A percentile compares a stretch with the other conserved stretches of the same genome.
These are phyloP conservation scores for Funneliformis caledonium DNA, from an alignment of 371 early-diverging fungal species.

Conservation along the genomic window DNA sequence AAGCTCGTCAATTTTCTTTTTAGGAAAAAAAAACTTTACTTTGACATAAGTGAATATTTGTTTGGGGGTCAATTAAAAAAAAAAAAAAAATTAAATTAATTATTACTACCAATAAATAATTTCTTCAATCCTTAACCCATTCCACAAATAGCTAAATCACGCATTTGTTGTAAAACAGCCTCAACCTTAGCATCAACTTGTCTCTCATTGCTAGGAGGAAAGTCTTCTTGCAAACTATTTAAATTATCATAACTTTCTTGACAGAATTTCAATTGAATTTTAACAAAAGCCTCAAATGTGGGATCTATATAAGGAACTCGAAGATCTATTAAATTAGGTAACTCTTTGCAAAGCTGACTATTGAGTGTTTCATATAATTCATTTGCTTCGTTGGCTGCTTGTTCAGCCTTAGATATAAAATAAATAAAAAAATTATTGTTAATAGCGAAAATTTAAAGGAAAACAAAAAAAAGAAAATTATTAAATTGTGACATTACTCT, in stretches of 20 bases:
- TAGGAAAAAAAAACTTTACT: too few relatives aligned
- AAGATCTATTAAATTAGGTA: slow-evolving; percentile 88
- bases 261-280: slow-evolving; percentile 84
- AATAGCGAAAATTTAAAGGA: neutral
- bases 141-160: slow-evolving; percentile 89
- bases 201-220: slow-evolving; percentile 59
- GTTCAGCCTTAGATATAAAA: slow-evolving; percentile 66
- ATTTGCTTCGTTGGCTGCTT: slow-evolving; percentile 74
- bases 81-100: too few relatives aligned
- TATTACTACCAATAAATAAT: neutral
- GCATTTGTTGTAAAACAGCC: slow-evolving; percentile 85
- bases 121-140: slow-evolving; percentile 41
- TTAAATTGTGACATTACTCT: slow-evolving; percentile 48
- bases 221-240: slow-evolving; percentile 55
- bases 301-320: slow-evolving; percentile 91
- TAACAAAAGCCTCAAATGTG: slow-evolving; percentile 92
- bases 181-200: slow-evolving; percentile 74
- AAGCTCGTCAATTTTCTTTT: too few relatives aligned
- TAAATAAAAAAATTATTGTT: slow-evolving; percentile 12
- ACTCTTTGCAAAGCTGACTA: slow-evolving; percentile 76
- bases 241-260: slow-evolving; percentile 77
- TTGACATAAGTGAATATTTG: too few relatives aligned
- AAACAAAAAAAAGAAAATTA: neutral
- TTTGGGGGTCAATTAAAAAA: too few relatives aligned
- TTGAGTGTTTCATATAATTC: slow-evolving; percentile 86